Evolutionary conservation across 2,329 filamentous ascomycete species (phyloP).

Genomic region (Nemania abortiva): DNA sequence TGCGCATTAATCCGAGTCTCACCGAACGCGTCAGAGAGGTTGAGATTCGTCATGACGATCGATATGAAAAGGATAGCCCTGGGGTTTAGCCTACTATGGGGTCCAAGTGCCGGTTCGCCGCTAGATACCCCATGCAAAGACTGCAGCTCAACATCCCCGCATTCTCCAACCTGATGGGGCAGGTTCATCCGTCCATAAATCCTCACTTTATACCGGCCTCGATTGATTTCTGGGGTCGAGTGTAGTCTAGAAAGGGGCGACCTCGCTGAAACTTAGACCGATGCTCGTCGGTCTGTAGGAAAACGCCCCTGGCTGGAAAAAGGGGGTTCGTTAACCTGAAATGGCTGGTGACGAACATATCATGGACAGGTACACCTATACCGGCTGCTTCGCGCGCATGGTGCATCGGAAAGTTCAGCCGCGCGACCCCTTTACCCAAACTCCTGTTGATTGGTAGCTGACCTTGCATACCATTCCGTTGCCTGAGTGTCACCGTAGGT

Average conservation of each 20-base stretch:
- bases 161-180: slow-evolving; percentile 6
- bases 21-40: background rate
- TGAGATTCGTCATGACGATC: background rate
- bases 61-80: background rate
- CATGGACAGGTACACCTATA: background rate
- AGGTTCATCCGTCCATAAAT: slow-evolving; percentile 18
- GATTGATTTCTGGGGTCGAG: background rate
- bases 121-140: background rate
- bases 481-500: background rate
- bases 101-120: slow-evolving; percentile 5
- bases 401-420: background rate
- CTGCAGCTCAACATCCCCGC: slow-evolving; percentile 4
- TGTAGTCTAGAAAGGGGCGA: background rate
- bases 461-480: slow-evolving; percentile 1
- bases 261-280: slow-evolving; percentile 12
- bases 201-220: slow-evolving; percentile 1
- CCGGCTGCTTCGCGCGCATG: background rate
- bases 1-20: slow-evolving; percentile 9
- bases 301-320: slow-evolving; percentile 2
- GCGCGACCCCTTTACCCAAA: background rate
- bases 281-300: background rate
- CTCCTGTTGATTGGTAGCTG: background rate
- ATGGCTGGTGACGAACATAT: background rate
- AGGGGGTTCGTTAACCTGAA: background rate
- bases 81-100: slow-evolving; percentile 1